phyloP scores from a whole-genome alignment of 805 yeast species.

The Starmerella gropengiesseri region DNA sequence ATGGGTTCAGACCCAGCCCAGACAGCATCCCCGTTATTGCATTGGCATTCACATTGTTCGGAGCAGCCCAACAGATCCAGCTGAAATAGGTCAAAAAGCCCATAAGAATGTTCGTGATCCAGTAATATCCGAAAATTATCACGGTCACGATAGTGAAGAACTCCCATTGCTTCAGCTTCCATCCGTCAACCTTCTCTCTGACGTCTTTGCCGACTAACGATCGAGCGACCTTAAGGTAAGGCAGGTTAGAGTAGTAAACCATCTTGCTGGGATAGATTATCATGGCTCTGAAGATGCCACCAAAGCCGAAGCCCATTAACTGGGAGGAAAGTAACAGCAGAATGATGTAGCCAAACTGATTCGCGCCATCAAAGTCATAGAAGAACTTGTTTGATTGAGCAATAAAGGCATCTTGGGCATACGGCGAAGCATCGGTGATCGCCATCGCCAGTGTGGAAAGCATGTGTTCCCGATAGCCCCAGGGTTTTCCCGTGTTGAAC shows the following conservation, averaged over 20 bases:
- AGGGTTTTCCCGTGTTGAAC: slow-evolving; percentile 48
- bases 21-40: slow-evolving; percentile 47
- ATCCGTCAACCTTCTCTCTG: slow-evolving; percentile 42
- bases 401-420: slow-evolving; percentile 27
- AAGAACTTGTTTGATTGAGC: slow-evolving; percentile 27
- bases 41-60: slow-evolving; percentile 44
- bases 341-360: slow-evolving; percentile 42
- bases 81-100: slow-evolving; percentile 49
- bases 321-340: slow-evolving; percentile 45
- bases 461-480: slow-evolving; percentile 58
- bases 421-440: slow-evolving; percentile 22
- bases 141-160: slow-evolving; percentile 38
- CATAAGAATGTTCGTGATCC: slow-evolving; percentile 59
- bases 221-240: slow-evolving; percentile 39
- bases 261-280: slow-evolving; percentile 42
- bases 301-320: slow-evolving; percentile 56
- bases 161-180: slow-evolving; percentile 44
- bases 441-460: slow-evolving; percentile 37
- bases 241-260: slow-evolving; percentile 45
- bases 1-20: slow-evolving; percentile 40
- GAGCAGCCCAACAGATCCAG: slow-evolving; percentile 51
- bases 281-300: slow-evolving; percentile 51
- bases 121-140: slow-evolving; percentile 45
- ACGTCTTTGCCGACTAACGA: slow-evolving; percentile 36
- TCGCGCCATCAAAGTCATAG: slow-evolving; percentile 27